Evolutionary conservation across 768 basidiomycete genomes (phyloP), one percentile per base, ranked within the genome.

Genomic region (Suillus bovinus): DNA sequence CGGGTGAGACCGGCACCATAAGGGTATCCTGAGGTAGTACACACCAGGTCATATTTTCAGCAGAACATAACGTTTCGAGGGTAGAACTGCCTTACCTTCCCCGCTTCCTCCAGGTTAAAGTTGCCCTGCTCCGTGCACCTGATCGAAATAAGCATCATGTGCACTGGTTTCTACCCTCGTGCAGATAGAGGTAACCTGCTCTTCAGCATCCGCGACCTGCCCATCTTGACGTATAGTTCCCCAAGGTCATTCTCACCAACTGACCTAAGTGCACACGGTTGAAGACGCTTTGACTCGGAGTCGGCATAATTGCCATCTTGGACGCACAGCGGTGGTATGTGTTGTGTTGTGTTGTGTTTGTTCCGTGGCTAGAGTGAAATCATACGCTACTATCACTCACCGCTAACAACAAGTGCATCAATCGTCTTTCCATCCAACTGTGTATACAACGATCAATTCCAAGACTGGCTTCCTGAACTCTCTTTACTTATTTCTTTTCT

Each of bases 171-270:
- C 71, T 13, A n/a, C 33, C 31, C 49, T 66, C n/a, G 61, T 66
- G 60, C 77, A 66, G 17, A 78, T 67, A 4, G 56, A 39, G 11
- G 73, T 41, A 10, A 75, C 77, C 60, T 77, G 71, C 5, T 68
- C 70, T 65, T 80, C 77, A 0, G 80, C 78, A 11, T 79, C 74
- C 55, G 74, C 73, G 17, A 77, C 63, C 69, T 72, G 31, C 67
- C 72, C 68, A 75, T 71, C 49, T 69, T 68, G 22, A 76, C 66
- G 58, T 77, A 77, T 2, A 76, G 59, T 60, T 79, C 77, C 34
- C 72, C 79, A 3, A 80, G 65, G 10, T 67, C 70, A 11, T 74
- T 61, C 17, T 60, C 44, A 4, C 77, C 77, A 59, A 67, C n/a
- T 10, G 58, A 44, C 3, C 57, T 64, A 58, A 70, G 61, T 10